These are phyloP conservation scores for Gliomastix tumulicola DNA, from an alignment of 2,329 filamentous ascomycete genomes.

Conservation along the genomic window DNA sequence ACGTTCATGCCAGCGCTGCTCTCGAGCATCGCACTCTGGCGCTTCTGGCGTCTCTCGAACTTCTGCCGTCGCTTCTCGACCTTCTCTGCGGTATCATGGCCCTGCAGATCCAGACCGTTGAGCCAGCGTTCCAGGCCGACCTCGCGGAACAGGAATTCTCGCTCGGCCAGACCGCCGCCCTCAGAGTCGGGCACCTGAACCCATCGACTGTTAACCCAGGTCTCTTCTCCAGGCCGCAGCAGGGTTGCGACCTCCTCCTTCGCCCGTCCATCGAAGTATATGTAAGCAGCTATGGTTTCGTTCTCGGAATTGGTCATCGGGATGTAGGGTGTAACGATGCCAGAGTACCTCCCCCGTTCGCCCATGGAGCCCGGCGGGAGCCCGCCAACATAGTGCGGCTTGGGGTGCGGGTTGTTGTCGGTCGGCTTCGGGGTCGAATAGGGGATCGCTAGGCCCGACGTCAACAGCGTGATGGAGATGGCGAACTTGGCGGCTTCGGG, in stretches of 20 bases:
- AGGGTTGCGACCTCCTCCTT: slow-evolving; percentile 98
- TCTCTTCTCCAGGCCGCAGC: slow-evolving; percentile 87
- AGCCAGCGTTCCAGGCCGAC: slow-evolving; percentile 95
- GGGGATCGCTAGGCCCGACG: slow-evolving; percentile 78
- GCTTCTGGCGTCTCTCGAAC: slow-evolving; percentile 60
- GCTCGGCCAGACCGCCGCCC: slow-evolving; percentile 88
- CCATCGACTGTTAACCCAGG: slow-evolving; percentile 98
- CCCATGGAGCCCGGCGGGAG: slow-evolving; percentile 45
- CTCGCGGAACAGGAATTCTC: slow-evolving; percentile 95
- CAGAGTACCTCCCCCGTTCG: slow-evolving; percentile 38
- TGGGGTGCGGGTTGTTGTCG: slow-evolving; percentile 68
- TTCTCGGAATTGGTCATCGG: slow-evolving; percentile 89
- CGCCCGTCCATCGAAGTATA: slow-evolving; percentile 91
- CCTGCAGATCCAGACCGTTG: slow-evolving; percentile 91
- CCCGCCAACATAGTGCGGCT: slow-evolving; percentile 72
- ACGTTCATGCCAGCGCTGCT: slow-evolving; percentile 20
- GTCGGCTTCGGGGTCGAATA: slow-evolving; percentile 86
- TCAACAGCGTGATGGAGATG: slow-evolving; percentile 94
- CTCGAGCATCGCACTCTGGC: slow-evolving; percentile 44
- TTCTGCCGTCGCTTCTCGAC: slow-evolving; percentile 84
- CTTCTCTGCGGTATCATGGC: slow-evolving; percentile 82
- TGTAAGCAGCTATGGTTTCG: slow-evolving; percentile 96
- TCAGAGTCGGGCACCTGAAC: slow-evolving; percentile 88
- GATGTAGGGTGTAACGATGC: slow-evolving; percentile 75
- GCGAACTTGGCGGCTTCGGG: slow-evolving; percentile 94